Evolutionary conservation across 228 moss, liverwort and hornwort species (phyloP).

Genomic region (Sphagnum magellanicum): DNA sequence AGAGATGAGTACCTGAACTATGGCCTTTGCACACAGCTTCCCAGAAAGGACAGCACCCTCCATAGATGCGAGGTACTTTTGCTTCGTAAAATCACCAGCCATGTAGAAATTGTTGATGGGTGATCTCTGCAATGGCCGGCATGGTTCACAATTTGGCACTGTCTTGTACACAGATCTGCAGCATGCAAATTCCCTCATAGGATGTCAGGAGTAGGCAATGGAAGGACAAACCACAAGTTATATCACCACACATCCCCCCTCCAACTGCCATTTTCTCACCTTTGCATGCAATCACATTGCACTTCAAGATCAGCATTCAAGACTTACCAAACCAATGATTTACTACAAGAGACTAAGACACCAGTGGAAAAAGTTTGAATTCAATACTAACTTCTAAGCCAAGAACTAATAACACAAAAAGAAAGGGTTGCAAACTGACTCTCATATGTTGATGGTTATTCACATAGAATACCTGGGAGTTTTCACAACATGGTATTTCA

Average conservation of each 20-base stretch:
- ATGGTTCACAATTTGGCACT: slow-evolving; percentile 86
- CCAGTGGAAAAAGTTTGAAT: background rate
- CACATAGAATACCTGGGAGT: slow-evolving; percentile 58
- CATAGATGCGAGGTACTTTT: slow-evolving; percentile 97
- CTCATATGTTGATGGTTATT: background rate
- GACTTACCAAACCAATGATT: background rate
- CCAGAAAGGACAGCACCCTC: slow-evolving; percentile 98
- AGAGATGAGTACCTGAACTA: slow-evolving; percentile 44
- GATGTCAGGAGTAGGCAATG: background rate
- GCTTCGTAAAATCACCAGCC: slow-evolving; percentile 98
- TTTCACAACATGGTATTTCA: slow-evolving; percentile 96
- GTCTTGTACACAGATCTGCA: slow-evolving; percentile 96
- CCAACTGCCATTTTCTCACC: no score
- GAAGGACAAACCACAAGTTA: background rate
- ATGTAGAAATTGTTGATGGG: slow-evolving; percentile 82
- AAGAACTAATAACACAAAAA: background rate
- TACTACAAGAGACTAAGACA: background rate
- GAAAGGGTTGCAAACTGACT: no score
- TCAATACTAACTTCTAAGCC: background rate
- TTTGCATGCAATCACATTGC: background rate
- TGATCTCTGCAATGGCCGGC: slow-evolving; percentile 84
- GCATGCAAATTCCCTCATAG: background rate
- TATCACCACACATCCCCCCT: no score
- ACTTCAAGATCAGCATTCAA: background rate
- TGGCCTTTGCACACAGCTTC: slow-evolving; percentile 75